These are phyloP conservation scores for Wickerhamomyces rabaulensis DNA, from an alignment of 805 yeast genomes.

Conservation along the genomic window DNA sequence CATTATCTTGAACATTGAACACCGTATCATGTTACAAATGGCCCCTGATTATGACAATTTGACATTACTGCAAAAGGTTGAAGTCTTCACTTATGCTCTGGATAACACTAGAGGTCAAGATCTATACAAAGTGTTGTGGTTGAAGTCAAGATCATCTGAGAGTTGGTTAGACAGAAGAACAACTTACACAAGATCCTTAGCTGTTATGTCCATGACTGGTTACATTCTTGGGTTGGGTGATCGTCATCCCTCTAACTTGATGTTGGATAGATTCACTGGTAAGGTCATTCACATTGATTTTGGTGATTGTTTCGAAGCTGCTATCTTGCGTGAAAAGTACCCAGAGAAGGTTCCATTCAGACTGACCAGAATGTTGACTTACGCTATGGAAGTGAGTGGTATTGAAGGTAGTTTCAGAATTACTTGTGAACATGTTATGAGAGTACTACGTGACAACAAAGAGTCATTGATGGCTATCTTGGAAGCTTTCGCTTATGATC, in stretches of 20 bases:
- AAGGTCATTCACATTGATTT: slow-evolving; percentile 96
- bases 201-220: slow-evolving; percentile 99
- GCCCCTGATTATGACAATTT: slow-evolving; percentile 91
- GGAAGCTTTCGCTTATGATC: slow-evolving; percentile 98
- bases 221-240: slow-evolving; percentile 96
- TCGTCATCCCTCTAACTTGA: slow-evolving; percentile 93
- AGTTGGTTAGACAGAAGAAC: slow-evolving; percentile 98
- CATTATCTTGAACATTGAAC: slow-evolving; percentile 86
- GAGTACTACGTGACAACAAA: slow-evolving; percentile 85
- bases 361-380: slow-evolving; percentile 91
- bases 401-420: slow-evolving; percentile 96
- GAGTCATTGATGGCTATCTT: slow-evolving; percentile 97
- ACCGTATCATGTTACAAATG: slow-evolving; percentile 94
- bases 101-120: slow-evolving; percentile 97
- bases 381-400: slow-evolving; percentile 99
- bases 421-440: slow-evolving; percentile 96
- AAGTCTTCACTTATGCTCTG: slow-evolving; percentile 91
- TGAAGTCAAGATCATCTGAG: slow-evolving; percentile 92
- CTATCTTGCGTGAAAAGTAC: slow-evolving; percentile 90
- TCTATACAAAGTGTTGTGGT: slow-evolving; percentile 91
- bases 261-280: slow-evolving; percentile 93
- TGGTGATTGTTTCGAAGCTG: slow-evolving; percentile 99
- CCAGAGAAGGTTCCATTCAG: slow-evolving; percentile 99
- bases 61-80: slow-evolving; percentile 87
- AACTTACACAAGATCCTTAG: slow-evolving; percentile 90